Base-by-base conservation (phyloP, 495 filamentous ascomycete species). In the Collariella sp. region DNA sequence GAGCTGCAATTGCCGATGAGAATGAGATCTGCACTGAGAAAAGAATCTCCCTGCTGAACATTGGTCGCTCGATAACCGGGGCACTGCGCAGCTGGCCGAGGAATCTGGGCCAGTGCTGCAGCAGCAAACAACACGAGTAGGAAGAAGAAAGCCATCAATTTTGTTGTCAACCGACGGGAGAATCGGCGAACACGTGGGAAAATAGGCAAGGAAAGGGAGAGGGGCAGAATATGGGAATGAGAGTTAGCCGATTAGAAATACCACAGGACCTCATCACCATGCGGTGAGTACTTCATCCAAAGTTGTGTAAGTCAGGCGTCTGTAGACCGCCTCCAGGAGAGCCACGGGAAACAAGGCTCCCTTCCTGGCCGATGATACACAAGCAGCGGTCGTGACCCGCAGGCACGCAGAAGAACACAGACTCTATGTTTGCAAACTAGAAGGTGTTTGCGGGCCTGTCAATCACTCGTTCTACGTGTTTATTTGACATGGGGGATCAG, bases 31-130 rank as follows among this genome's bases (percentile, higher is more conserved):
- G 86, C 88, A 2, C 72, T 77, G n/a, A 85, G 67, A 12, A 72
- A 70, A 0, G 71, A 71, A 7, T 66, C 65, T 1, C 64, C 72
- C 26, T 76, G 67, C 26, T 72, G 64, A 26, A 90, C 69, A 65
- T 89, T 84, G 18, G 72, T 76, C 40, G 82, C 87, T 15, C 70
- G 75, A 62, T 94, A 94, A 5, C 88, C 88, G 6, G 84, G 82
- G 57, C 87, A 94, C 5, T 22, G 35, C 6, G 35, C 18, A 5
- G 45, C 36, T 5, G 38, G 36, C 5, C 9, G 36, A 2, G 24
- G n/a, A 7, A 50, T 13, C 3, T 41, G 36, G 5, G 1, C 48
- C 0, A 50, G 35, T 5, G n/a, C 36, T 3, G 48, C 20, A 9
- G 24, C 24, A 0, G 48, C 24, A 23, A 22, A 13, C 0, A 50